Percentiles rank a stretch among this genome's conserved stretches.
Conservation (phyloP, 1,284 basidiomycete genomes). For the Coniophora puteana region DNA sequence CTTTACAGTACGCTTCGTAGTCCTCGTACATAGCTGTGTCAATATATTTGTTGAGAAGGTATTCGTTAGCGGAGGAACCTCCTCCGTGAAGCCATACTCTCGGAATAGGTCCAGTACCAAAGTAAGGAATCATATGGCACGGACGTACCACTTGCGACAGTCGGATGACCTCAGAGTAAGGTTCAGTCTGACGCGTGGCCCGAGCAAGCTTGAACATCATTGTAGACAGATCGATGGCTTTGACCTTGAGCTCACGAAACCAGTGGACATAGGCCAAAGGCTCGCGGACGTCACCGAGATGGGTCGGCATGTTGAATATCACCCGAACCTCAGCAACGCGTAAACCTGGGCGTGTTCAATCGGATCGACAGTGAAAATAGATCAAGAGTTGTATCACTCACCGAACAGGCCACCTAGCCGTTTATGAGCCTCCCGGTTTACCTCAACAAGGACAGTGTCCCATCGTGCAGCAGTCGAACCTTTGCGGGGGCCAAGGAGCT, state of each 20-base stretch:
- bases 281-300: conserved; percentile 10
- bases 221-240: conserved; percentile 3
- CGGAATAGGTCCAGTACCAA: too few relatives aligned
- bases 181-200: neutral
- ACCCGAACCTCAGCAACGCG: conserved; percentile 16
- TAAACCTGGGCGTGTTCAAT: too few relatives aligned
- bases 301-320: conserved; percentile 16
- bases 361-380: too few relatives aligned
- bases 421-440: too few relatives aligned
- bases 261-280: conserved; percentile 20
- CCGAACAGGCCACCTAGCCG: too few relatives aligned
- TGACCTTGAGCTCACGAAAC: conserved; percentile 14
- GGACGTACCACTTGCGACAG: neutral
- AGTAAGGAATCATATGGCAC: conserved; percentile 1
- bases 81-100: conserved; percentile 5
- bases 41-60: neutral
- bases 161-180: neutral
- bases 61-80: conserved; percentile 6
- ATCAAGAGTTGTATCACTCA: too few relatives aligned
- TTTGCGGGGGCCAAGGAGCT: too few relatives aligned
- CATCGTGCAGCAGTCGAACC: too few relatives aligned
- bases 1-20: too few relatives aligned
- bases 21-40: neutral
- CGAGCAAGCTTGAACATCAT: conserved; percentile 11
- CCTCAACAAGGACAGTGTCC: too few relatives aligned